Conservation (phyloP, 164 flowering plant genomes). For the Nelumbo lutea region DNA sequence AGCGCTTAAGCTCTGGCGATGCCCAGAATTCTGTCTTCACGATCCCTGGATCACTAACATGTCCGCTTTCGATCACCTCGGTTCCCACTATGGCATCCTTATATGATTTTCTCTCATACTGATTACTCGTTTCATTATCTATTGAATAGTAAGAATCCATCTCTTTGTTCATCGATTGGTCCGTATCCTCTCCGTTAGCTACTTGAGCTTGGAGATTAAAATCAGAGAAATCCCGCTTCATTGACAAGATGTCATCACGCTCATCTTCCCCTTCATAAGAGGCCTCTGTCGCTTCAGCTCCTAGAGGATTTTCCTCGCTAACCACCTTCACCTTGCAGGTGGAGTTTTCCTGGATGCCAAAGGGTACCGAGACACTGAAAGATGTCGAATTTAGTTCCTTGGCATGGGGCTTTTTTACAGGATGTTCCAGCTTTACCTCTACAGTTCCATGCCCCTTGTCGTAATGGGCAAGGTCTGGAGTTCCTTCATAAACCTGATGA, state of each 20-base stretch:
- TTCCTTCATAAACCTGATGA: conserved; percentile 19
- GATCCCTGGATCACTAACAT: conserved; percentile 84
- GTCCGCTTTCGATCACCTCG: conserved; percentile 53
- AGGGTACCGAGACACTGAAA: conserved; percentile 35
- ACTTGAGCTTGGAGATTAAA: conserved; percentile 44
- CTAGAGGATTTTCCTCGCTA: conserved; percentile 33
- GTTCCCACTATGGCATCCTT: conserved; percentile 22
- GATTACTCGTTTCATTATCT: conserved; percentile 12
- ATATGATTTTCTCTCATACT: conserved; percentile 14
- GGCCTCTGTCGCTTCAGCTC: conserved; percentile 32
- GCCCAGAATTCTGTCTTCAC: conserved; percentile 46
- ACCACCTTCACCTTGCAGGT: conserved; percentile 37
- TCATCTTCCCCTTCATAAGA: conserved; percentile 90
- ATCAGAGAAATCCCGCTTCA: conserved; percentile 53
- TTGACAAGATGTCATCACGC: conserved; percentile 46
- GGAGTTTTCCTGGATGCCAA: conserved; percentile 20
- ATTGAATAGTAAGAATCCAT: conserved; percentile 10
- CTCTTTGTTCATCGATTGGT: conserved; percentile 10
- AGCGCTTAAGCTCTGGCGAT: conserved; percentile 68
- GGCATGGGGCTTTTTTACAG: conserved; percentile 19
- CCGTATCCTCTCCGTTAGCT: conserved; percentile 15
- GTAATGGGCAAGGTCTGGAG: conserved; percentile 12
- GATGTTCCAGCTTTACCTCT: conserved; percentile 36
- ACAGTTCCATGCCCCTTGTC: conserved; percentile 27
- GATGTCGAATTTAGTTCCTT: conserved; percentile 29